These are phyloP conservation scores for Arachis monticola DNA, from an alignment of 331 rosid genomes.

Conservation along the genomic window DNA sequence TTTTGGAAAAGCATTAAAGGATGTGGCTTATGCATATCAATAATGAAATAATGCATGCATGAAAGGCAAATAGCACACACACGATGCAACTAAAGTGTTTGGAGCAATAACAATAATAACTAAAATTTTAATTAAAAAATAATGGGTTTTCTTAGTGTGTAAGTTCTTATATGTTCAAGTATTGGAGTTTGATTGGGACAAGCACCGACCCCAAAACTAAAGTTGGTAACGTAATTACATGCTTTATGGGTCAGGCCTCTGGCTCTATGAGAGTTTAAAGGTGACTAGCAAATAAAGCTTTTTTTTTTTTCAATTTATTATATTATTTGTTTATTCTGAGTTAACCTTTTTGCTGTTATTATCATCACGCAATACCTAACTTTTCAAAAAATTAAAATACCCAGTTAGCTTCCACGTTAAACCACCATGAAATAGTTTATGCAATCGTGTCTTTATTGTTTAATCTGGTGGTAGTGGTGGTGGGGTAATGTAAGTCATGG, in stretches of 20 bases:
- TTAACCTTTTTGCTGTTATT: constrained; percentile 37
- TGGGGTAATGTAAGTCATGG: no score
- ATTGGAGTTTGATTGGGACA: constrained; percentile 57
- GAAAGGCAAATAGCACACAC: not conserved
- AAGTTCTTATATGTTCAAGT: constrained; percentile 47
- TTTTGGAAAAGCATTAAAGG: constrained; percentile 50
- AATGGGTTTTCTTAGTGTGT: constrained; percentile 44
- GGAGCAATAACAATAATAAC: constrained; percentile 7
- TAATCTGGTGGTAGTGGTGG: no score
- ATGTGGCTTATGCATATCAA: constrained; percentile 24
- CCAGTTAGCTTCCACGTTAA: constrained; percentile 36
- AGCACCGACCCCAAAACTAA: constrained; percentile 48
- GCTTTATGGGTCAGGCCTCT: constrained; percentile 32
- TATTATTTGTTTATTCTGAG: constrained; percentile 27
- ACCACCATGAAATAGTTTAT: constrained; percentile 27
- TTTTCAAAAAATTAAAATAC: constrained; percentile 30
- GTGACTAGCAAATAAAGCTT: constrained; percentile 24
- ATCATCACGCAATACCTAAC: constrained; percentile 49
- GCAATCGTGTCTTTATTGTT: not conserved
- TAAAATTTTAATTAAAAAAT: no score
- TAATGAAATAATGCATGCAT: constrained; percentile 30
- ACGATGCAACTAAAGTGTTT: constrained; percentile 23
- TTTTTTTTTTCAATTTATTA: constrained; percentile 7
- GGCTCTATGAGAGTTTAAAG: constrained; percentile 30
- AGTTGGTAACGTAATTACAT: constrained; percentile 31